Evolutionary conservation across 371 early-diverging fungal genomes (phyloP).

Genomic region (Zychaea mexicana): DNA sequence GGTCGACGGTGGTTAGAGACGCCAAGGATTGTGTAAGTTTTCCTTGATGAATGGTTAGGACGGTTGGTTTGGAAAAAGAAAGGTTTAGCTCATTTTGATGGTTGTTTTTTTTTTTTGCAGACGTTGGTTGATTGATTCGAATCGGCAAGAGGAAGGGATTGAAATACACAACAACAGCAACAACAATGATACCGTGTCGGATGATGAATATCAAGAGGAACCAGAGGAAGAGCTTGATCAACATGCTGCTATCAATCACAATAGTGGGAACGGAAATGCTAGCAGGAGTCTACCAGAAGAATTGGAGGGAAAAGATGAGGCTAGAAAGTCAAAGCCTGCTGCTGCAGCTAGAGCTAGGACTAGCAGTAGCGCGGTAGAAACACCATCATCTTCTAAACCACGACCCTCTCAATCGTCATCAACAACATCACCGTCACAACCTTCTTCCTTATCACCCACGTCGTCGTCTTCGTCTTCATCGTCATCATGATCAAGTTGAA

Average conservation of each 20-base stretch:
- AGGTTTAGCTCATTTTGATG: neutral
- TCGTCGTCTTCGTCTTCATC: no score
- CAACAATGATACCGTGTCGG: neutral
- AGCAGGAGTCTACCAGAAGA: no score
- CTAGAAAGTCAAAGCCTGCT: no score
- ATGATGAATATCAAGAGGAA: neutral
- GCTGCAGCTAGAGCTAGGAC: no score
- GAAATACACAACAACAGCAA: neutral
- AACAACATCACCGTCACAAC: no score
- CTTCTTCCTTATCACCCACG: no score
- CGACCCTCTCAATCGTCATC: no score
- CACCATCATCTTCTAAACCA: no score
- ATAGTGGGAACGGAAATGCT: neutral
- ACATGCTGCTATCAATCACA: neutral
- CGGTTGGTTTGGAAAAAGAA: no score
- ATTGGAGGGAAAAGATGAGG: no score
- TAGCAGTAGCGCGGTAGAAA: no score
- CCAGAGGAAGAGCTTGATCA: neutral
- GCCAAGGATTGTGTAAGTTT: constrained; percentile 64
- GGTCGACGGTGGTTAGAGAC: constrained; percentile 63
- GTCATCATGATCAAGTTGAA: no score
- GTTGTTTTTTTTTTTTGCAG: neutral
- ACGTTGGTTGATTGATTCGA: constrained; percentile 24
- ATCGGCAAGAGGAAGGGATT: constrained; percentile 1
- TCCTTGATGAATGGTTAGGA: neutral